Conservation (phyloP, 2,329 filamentous ascomycete species). For the Alternaria angustiovoidea region DNA sequence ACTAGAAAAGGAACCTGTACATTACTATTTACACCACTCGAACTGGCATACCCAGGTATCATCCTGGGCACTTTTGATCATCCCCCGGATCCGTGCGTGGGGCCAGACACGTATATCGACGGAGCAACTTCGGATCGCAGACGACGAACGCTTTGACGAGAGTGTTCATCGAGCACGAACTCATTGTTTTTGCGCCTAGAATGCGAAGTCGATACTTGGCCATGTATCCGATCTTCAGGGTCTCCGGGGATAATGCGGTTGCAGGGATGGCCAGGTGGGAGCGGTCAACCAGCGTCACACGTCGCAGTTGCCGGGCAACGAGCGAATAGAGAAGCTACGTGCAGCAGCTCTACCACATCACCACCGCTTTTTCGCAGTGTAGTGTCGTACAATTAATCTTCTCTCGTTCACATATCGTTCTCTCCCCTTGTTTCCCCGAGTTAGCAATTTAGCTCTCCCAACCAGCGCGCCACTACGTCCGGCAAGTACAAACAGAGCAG, state of each 20-base stretch:
- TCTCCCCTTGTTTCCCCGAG: not conserved
- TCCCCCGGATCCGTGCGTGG: slow-evolving; percentile 1
- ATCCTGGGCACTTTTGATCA: not conserved
- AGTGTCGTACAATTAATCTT: slow-evolving; percentile 18
- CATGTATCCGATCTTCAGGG: not conserved
- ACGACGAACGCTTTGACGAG: slow-evolving; percentile 6
- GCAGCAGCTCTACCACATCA: slow-evolving; percentile 36
- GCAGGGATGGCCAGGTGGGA: slow-evolving; percentile 27
- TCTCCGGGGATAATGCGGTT: slow-evolving; percentile 20
- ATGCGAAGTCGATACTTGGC: not conserved
- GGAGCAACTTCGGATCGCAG: slow-evolving; percentile 5
- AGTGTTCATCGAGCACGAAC: not conserved
- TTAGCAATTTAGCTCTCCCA: not conserved
- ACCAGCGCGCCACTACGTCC: not conserved
- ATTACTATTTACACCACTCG: not conserved
- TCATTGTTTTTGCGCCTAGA: not conserved
- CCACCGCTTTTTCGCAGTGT: slow-evolving; percentile 38
- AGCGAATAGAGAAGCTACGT: slow-evolving; percentile 37
- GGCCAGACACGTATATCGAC: slow-evolving; percentile 1
- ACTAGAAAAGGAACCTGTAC: not conserved
- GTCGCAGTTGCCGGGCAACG: slow-evolving; percentile 34
- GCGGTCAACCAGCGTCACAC: slow-evolving; percentile 29
- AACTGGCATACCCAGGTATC: slow-evolving; percentile 4
- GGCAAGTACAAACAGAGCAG: slow-evolving; percentile 25
- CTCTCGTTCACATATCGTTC: slow-evolving; percentile 7